A percentile compares a stretch with the other conserved stretches of the same genome.
phyloP scores from a whole-genome alignment of 768 basidiomycete genomes.

The Suillus clintonianus region DNA sequence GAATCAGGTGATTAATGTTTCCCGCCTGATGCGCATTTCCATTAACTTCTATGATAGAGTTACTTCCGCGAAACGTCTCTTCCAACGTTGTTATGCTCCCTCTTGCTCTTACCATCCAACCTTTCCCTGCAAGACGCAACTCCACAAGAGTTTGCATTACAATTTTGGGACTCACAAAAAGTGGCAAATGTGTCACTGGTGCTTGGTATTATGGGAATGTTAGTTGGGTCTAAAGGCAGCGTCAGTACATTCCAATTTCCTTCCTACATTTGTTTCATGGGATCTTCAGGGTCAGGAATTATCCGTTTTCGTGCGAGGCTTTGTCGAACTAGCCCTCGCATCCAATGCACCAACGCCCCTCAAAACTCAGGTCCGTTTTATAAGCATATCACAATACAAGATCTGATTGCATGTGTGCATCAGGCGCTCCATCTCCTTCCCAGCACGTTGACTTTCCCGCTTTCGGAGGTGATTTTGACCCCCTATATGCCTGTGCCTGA shows the following conservation, averaged over 20 bases:
- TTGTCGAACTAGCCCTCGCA: slow-evolving; percentile 85
- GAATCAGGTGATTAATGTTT: slow-evolving; percentile 69
- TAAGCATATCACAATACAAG: slow-evolving; percentile 6
- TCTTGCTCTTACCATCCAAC: slow-evolving; percentile 70
- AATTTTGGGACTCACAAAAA: slow-evolving; percentile 96
- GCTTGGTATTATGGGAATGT: slow-evolving; percentile 82
- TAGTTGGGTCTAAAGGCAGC: slow-evolving; percentile 72
- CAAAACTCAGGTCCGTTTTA: slow-evolving; percentile 73
- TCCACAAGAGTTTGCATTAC: slow-evolving; percentile 91
- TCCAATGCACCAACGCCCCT: slow-evolving; percentile 90
- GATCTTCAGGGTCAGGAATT: slow-evolving; percentile 54
- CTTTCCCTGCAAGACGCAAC: slow-evolving; percentile 56
- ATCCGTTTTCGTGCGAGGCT: slow-evolving; percentile 66
- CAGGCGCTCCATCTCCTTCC: slow-evolving; percentile 65
- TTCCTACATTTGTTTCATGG: slow-evolving; percentile 3
- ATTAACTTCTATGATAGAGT: slow-evolving; percentile 55
- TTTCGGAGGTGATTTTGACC: slow-evolving; percentile 68
- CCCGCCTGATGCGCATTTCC: background rate
- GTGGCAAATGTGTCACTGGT: slow-evolving; percentile 76
- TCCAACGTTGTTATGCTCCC: slow-evolving; percentile 63
- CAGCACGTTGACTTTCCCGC: slow-evolving; percentile 52
- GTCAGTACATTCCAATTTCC: slow-evolving; percentile 41
- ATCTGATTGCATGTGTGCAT: slow-evolving; percentile 29
- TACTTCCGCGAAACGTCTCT: slow-evolving; percentile 92
- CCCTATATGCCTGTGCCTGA: slow-evolving; percentile 78